Evolutionary conservation across 495 filamentous ascomycete species (phyloP), one percentile per base, ranked within the genome.

Genomic region (Glutinoglossum americanum): DNA sequence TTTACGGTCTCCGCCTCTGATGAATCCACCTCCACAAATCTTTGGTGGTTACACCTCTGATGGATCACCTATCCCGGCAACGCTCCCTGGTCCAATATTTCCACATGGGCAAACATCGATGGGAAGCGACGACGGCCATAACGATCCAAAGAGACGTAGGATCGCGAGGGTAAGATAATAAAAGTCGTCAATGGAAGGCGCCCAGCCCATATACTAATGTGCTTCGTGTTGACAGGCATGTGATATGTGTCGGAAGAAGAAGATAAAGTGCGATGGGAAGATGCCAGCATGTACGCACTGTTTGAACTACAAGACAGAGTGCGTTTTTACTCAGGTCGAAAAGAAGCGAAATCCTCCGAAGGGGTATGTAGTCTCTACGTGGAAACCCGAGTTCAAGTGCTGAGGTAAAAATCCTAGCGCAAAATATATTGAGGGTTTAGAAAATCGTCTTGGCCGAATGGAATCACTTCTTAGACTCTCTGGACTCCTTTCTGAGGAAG

Each of bases 171-270:
- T 73, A 68, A 67, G 39, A 37, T 30, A 59, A 35, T 39, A 28
- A 56, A 15, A 49, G 19, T 19, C 11, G 33, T 26, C 35, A 26
- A 28, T 51, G 19, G 35, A 7, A 11, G 53, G 15, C 21, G 59
- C 55, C n/a, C n/a, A n/a, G 56, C 55, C 32, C 64, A 68, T 59
- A 68, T 59, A 70, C 64, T 59, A 58, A 51, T 37, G 32, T 25
- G 9, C 17, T 11, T 60, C 62, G 39, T 61, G 55, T 33, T 21
- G 59, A 41, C 67, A 90, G 86, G 92, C 92, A 54, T 98, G 92
- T 74, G 92, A 98, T 66, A 94, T 96, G 90, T 98, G 92, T 66
- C 80, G 92, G 61, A 96, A 95, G 72, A 98, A 97, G 75, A 98
- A 98, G 77, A 97, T 98, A 66, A 97, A 97, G 71, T 98, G 92